A percentile compares a stretch with the other conserved stretches of the same genome.
These are phyloP conservation scores for Platanus orientalis DNA, from an alignment of 164 flowering plant species.

Conservation along the genomic window DNA sequence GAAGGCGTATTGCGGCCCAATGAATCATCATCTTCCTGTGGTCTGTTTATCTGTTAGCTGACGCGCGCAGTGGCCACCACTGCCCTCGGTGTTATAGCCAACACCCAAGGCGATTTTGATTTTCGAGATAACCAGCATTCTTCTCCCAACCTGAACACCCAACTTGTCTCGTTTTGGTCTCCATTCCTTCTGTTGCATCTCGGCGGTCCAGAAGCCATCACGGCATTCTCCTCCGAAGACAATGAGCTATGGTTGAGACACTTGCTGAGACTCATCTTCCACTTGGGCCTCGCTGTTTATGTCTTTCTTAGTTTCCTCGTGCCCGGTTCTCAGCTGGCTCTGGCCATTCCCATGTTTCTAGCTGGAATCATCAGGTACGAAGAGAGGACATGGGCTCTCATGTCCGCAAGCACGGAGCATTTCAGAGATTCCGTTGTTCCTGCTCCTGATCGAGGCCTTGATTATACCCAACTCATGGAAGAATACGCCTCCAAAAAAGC, in stretches of 20 bases:
- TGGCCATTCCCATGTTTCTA: background rate
- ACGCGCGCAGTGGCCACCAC: background rate
- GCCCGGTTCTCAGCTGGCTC: background rate
- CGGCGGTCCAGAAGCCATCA: constrained; percentile 8
- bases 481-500: background rate
- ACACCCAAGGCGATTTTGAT: too few species aligned
- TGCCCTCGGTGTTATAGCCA: constrained; percentile 1
- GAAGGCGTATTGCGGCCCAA: too few species aligned
- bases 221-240: background rate
- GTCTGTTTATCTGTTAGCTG: background rate
- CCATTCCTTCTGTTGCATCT: background rate
- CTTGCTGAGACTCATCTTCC: background rate
- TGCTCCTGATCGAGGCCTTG: background rate
- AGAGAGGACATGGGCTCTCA: background rate
- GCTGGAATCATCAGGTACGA: background rate
- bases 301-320: background rate
- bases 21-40: background rate
- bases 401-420: background rate
- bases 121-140: background rate
- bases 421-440: background rate
- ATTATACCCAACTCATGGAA: background rate
- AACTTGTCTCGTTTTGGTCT: background rate
- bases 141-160: background rate
- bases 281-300: background rate
- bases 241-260: constrained; percentile 7